These are phyloP conservation scores for Neospora caninum DNA, from an alignment of 169 alveolate species.

Conservation along the genomic window DNA sequence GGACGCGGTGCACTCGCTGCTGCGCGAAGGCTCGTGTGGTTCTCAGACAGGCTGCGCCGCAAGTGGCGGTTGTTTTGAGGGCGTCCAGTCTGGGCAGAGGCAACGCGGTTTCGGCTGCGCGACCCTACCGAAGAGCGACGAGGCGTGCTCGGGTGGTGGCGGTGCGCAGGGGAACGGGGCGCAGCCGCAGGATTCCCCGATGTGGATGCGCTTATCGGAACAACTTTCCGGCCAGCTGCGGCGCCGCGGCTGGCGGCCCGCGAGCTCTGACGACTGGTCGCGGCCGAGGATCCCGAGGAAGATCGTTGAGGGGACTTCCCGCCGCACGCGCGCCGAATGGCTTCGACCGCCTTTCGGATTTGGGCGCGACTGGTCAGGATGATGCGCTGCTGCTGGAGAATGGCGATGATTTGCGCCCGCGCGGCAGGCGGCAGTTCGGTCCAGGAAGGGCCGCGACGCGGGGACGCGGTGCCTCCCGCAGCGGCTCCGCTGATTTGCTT, in stretches of 20 bases:
- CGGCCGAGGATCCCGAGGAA: not conserved
- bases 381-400: not conserved
- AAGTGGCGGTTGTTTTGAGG: not conserved
- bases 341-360: not conserved
- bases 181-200: too few species aligned
- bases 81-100: not conserved
- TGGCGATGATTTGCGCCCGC: not conserved
- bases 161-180: not conserved
- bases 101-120: not conserved
- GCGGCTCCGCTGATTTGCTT: not conserved
- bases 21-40: not conserved
- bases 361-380: not conserved
- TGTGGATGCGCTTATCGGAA: too few species aligned
- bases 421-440: conserved; percentile 4
- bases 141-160: not conserved
- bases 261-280: not conserved
- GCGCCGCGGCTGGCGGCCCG: not conserved
- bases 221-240: not conserved
- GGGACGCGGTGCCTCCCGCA: not conserved
- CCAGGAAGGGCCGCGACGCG: not conserved
- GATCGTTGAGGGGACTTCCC: not conserved
- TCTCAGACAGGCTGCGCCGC: not conserved
- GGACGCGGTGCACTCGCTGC: not conserved
- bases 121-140: not conserved
- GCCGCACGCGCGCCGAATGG: conserved; percentile 10